Base-by-base conservation (phyloP, 768 basidiomycete species). In the Dentipellis fragilis region DNA sequence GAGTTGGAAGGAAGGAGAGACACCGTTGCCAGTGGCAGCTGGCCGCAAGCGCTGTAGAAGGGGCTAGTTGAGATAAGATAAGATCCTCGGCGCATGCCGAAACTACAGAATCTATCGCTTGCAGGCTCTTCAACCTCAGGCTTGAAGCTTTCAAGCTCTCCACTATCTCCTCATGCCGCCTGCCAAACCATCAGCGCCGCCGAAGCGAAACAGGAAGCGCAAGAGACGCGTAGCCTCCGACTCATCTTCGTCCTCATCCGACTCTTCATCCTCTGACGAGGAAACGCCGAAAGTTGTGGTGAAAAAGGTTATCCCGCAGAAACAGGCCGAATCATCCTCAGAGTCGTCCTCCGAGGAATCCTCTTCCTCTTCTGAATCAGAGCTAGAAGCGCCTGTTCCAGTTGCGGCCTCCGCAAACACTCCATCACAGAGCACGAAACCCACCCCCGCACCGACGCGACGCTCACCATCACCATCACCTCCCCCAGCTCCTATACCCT, bases 401-500 rank as follows among this genome's bases (percentile, higher is more conserved):
- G 56, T 49, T 54, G 35, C 53, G 38, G 37, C 21, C 34, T 36
- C 58, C 42, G 42, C 36, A 14, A n/a, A n/a, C n/a, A n/a, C n/a
- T n/a, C n/a, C n/a, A n/a, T 46, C 19, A 3, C 40, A 54, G 10
- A 42, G 53, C 1, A 36, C 39, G 10, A 59, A 58, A 47, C 34
- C 34, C 14, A 9, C 10, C 23, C 55, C 37, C 62, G 35, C 17
- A 39, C 40, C 57, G 6, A 7, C 38, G 48, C 63, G 63, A 11
- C 62, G 59, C 10, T 66, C 72, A 2, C 68, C 68, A 1, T 69
- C 71, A 1, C 70, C 67, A 1, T 60, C 68, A 0, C 71, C 71
- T 8, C 66, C 66, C 17, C 66, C 69, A 0, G 52, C 59, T 1
- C 40, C 63, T 5, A 70, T 87, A 10, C 86, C 85, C 0, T 72